Evolutionary conservation across 306 rosid genomes (phyloP), one percentile per base, ranked within the genome.

Genomic region (Arachis stenosperma): DNA sequence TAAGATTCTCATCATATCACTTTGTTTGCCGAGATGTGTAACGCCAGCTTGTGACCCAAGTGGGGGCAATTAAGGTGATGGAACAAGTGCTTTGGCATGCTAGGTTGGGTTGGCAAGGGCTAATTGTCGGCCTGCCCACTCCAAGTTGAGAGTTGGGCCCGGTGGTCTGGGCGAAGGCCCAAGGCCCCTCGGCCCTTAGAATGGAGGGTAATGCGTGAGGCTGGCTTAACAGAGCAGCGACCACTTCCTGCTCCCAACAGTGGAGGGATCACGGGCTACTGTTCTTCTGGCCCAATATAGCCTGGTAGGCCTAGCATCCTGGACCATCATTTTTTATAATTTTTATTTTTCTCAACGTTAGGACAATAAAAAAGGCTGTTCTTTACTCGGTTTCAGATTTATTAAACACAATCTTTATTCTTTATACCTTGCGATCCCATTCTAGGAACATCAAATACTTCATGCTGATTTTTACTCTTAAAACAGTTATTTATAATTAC

Each of bases 211-310:
- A 7, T 1, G 82, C 74, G 82, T 41, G 55, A 78, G 81, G 81
- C 78, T 82, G 81, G 80, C 5, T 48, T 50, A 9, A 78, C 83
- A 82, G 80, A 73, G 77, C 80, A 77, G 68, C 74, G 74, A 46
- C 0, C 3, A 68, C 85, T 54, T 82, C 69, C 78, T 40, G 4
- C 70, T 75, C 76, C 3, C 0, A 30, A 68, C 74, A 11, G 78
- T 63, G 75, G 78, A 68, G 70, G 82, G 82, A 80, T 14, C 7
- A 62, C 72, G 41, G 58, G 44, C 46, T n/a, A 14, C 62, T 29
- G 77, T 54, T 7, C 4, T 3, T 9, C 5, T 6, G 8, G 7
- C 46, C 76, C 48, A 11, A 2, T 5, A 7, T 14, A 50, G 43
- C 47, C 65, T 1, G 7, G 36, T 50, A 6, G 42, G 55, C 14